Evolutionary conservation across 441 rosid species (phyloP), one percentile per base, ranked within the genome.

Genomic region (Croton laevigatus): DNA sequence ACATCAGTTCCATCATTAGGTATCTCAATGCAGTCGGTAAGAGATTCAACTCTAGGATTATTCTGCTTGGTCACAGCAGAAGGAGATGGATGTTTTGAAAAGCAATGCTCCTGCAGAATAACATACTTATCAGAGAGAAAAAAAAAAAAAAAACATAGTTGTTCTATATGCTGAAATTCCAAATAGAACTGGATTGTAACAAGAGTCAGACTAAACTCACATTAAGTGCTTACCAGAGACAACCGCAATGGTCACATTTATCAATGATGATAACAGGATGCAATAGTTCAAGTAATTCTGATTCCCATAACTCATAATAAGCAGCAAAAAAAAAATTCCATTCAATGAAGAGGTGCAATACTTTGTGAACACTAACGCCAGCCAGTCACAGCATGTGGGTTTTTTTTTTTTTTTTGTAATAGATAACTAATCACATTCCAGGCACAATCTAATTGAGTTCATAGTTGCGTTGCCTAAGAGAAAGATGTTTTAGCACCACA

Each of bases 1-100:
- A 88, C 98, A 85, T 95, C 97, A 77, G 89, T 87, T 69, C 91
- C 98, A 85, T 93, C 99, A 4, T 84, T 80, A 53, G 99, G 99
- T 78, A 95, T 89, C 81, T 91, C 89, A 68, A 95, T 82, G 78
- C 84, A 83, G 55, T 81, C 81, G 61, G 87, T 90, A 74, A 83
- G 60, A 38, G 82, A 79, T 81, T 81, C 85, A 64, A 71, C 70
- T 68, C 66, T 81, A 37, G 74, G 69, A 75, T 80, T 82, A 73
- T 75, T 80, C 67, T 77, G 86, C 80, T 82, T 78, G 42, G 67
- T 54, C 70, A 75, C 62, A 80, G 81, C 68, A 55, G 87, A 66
- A 63, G 82, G 60, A 65, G 88, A 79, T 60, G 81, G 81, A 74
- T 77, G 89, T 63, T 71, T 86, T 44, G 82, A 62, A 71, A 42